These are phyloP conservation scores for Penicillium steckii DNA, from an alignment of 495 filamentous ascomycete genomes.

Conservation along the genomic window DNA sequence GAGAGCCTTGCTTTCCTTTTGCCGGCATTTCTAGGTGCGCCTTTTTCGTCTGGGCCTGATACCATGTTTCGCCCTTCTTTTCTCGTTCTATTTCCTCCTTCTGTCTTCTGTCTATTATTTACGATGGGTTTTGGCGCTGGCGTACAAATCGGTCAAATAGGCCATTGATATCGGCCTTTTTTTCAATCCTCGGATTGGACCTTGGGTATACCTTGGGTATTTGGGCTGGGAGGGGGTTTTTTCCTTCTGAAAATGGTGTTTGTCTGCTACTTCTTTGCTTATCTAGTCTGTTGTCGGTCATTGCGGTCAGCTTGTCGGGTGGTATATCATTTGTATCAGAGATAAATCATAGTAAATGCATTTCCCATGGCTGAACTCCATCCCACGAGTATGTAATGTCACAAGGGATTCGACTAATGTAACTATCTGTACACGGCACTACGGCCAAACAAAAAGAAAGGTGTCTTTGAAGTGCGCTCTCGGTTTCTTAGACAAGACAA, in stretches of 20 bases:
- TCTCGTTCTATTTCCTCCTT: not conserved
- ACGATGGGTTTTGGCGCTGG: conserved; percentile 20
- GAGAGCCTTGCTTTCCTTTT: not conserved
- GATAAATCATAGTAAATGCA: conserved; percentile 11
- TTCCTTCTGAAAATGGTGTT: conserved; percentile 26
- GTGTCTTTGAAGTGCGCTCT: no score
- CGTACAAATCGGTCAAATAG: conserved; percentile 17
- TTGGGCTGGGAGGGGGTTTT: conserved; percentile 14
- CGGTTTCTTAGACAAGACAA: not conserved
- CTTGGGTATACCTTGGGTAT: not conserved
- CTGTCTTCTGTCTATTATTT: not conserved
- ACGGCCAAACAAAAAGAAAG: conserved; percentile 15
- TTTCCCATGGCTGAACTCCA: conserved; percentile 26
- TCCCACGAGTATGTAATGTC: conserved; percentile 29
- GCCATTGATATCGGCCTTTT: not conserved
- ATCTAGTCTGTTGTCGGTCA: not conserved
- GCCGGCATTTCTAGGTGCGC: not conserved
- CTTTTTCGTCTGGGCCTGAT: not conserved
- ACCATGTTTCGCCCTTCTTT: not conserved
- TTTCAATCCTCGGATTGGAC: not conserved
- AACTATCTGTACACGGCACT: conserved; percentile 31
- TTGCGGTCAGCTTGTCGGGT: not conserved
- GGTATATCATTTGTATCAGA: conserved; percentile 10
- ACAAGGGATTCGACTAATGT: conserved; percentile 18
- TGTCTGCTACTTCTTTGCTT: conserved; percentile 7